Conservation (phyloP, 768 basidiomycete species). For the Tylopilus plumbeoviolaceoides region DNA sequence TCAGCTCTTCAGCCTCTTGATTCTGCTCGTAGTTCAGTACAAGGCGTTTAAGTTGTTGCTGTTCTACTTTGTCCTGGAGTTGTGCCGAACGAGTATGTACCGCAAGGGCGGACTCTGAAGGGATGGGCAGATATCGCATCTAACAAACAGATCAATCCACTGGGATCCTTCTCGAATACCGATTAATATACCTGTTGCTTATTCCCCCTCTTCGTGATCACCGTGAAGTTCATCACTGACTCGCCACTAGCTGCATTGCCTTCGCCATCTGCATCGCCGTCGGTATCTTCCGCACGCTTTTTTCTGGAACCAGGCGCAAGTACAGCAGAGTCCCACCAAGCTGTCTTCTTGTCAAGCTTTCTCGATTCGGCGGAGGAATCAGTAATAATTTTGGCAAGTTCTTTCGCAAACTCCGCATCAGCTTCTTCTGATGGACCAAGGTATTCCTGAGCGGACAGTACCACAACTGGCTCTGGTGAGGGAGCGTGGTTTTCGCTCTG, state of each 20-base stretch:
- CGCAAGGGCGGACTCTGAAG: constrained; percentile 82
- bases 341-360: constrained; percentile 86
- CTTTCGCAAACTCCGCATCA: constrained; percentile 91
- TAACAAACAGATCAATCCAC: constrained; percentile 30
- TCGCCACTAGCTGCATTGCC: constrained; percentile 29
- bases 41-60: constrained; percentile 94
- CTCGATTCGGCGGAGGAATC: constrained; percentile 80
- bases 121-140: constrained; percentile 87
- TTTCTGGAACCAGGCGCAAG: constrained; percentile 62
- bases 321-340: constrained; percentile 87
- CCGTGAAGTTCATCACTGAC: constrained; percentile 82
- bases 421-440: constrained; percentile 85
- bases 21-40: constrained; percentile 90
- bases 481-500: constrained; percentile 63
- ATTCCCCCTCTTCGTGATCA: constrained; percentile 90
- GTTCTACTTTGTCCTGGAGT: constrained; percentile 91
- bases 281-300: constrained; percentile 59
- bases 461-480: constrained; percentile 78
- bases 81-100: constrained; percentile 90
- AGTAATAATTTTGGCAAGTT: constrained; percentile 91
- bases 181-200: constrained; percentile 68
- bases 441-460: constrained; percentile 67
- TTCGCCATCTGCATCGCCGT: constrained; percentile 44
- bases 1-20: constrained; percentile 80
- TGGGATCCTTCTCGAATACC: constrained; percentile 1